Evolutionary conservation across 805 yeast genomes (phyloP), one percentile per base, ranked within the genome.

Genomic region (Pichia thaimueangensis): DNA sequence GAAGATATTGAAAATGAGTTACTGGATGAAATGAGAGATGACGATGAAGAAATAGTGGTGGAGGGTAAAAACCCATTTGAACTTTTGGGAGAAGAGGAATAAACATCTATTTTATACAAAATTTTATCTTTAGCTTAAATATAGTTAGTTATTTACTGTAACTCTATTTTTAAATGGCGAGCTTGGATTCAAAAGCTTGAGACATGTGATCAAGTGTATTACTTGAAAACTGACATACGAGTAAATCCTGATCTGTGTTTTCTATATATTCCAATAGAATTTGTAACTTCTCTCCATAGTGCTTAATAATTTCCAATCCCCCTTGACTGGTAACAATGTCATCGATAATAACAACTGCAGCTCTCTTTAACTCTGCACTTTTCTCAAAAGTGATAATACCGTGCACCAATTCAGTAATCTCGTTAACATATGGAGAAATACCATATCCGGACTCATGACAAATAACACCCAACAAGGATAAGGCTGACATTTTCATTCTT

Each of bases 401-500:
- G 25, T 84, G 58, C 0, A 86, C 78, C 55, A 94, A 80, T 55
- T 88, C 96, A 34, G 86, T 61, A 8, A 82, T 71, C 39, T 80
- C 83, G 1, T 59, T 56, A 10, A 87, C 61, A 44, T 69, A 64
- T 1, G 59, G 54, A 0, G 65, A 31, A 1, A 86, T 52, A 82
- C 84, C 6, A 62, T 77, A 1, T 65, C 64, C 47, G 9, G 34
- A 11, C 13, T 40, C 24, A 48, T 75, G 74, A 53, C 88, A 74
- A 29, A 83, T 66, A 6, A 74, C 64, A 23, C 97, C 96, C n/a
- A 91, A 58, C 12, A 93, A 60, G 0, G 96, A 85, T 78, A 89
- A 73, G 0, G 96, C 76, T 2, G 97, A 89, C 83, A 87, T 80
- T 50, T 97, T 68, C 30, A 88, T 49, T 30, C 80, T 71, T 45